A percentile compares a stretch with the other conserved stretches of the same genome.
Evolutionary conservation across 805 yeast species (phyloP).

Genomic region (Wickerhamomyces subpelliculosus): DNA sequence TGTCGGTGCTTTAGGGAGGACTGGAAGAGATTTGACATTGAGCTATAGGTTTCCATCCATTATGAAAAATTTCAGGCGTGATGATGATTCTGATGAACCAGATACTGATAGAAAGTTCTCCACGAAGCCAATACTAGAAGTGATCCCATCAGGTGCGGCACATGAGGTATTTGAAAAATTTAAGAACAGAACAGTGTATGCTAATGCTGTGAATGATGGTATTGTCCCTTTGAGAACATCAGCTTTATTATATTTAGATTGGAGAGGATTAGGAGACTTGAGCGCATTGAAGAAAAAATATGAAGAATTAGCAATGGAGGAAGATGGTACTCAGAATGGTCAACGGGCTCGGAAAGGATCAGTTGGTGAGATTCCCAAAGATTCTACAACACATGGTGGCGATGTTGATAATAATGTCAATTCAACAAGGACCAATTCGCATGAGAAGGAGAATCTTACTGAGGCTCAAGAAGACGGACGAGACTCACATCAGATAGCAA

Average conservation of each 20-base stretch:
- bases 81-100: too few relatives aligned
- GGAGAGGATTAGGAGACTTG: conserved; percentile 17
- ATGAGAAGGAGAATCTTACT: not conserved
- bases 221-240: conserved; percentile 75
- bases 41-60: too few relatives aligned
- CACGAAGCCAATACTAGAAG: conserved; percentile 50
- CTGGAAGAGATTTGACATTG: conserved; percentile 76
- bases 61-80: too few relatives aligned
- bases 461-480: conserved; percentile 12
- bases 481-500: not conserved
- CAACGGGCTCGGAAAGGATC: conserved; percentile 22
- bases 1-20: conserved; percentile 72
- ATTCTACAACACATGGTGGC: too few relatives aligned
- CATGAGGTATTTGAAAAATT: conserved; percentile 50
- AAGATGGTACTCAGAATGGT: not conserved
- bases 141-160: conserved; percentile 65
- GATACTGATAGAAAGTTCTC: conserved; percentile 32
- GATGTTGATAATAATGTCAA: not conserved
- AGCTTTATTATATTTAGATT: conserved; percentile 61
- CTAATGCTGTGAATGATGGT: conserved; percentile 74
- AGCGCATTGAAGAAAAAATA: conserved; percentile 6
- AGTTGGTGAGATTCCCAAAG: conserved; percentile 8
- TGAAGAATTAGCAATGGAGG: not conserved
- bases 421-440: too few relatives aligned
- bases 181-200: conserved; percentile 62